Conservation (phyloP, 2,329 filamentous ascomycete genomes). For the Trichoderma brevicompactum region DNA sequence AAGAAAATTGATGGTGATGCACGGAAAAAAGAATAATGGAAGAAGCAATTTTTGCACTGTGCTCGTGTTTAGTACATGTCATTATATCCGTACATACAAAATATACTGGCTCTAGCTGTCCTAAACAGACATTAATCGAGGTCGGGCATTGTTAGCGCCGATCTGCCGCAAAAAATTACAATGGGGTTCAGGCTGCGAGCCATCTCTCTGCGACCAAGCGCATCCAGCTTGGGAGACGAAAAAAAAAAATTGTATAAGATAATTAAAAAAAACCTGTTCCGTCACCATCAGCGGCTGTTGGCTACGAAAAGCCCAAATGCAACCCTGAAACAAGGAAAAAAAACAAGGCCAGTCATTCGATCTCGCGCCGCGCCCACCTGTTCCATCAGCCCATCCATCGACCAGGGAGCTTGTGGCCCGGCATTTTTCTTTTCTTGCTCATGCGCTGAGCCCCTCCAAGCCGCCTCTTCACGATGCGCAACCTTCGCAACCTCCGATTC, state of each 20-base stretch:
- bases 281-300: background rate
- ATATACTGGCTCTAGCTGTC: too few relatives aligned
- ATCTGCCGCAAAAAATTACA: slow-evolving; percentile 29
- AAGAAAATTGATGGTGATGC: too few relatives aligned
- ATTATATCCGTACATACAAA: too few relatives aligned
- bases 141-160: slow-evolving; percentile 31
- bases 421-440: background rate
- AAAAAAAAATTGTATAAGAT: background rate
- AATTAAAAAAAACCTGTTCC: background rate
- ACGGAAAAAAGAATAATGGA: too few relatives aligned
- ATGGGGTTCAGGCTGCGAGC: slow-evolving; percentile 15
- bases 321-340: background rate
- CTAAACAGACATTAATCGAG: background rate
- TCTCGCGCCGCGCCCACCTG: background rate
- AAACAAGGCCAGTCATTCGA: background rate
- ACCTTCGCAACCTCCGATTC: slow-evolving; percentile 78
- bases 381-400: slow-evolving; percentile 15
- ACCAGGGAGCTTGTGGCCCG: background rate
- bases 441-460: slow-evolving; percentile 25
- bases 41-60: too few relatives aligned
- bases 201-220: background rate
- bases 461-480: slow-evolving; percentile 68
- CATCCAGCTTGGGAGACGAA: slow-evolving; percentile 4
- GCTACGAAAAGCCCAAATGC: background rate
- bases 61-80: too few relatives aligned